A percentile compares a stretch with the other conserved stretches of the same genome.
Evolutionary conservation across 2,329 filamentous ascomycete genomes (phyloP).

Genomic region (Pezicula rhizophila): DNA sequence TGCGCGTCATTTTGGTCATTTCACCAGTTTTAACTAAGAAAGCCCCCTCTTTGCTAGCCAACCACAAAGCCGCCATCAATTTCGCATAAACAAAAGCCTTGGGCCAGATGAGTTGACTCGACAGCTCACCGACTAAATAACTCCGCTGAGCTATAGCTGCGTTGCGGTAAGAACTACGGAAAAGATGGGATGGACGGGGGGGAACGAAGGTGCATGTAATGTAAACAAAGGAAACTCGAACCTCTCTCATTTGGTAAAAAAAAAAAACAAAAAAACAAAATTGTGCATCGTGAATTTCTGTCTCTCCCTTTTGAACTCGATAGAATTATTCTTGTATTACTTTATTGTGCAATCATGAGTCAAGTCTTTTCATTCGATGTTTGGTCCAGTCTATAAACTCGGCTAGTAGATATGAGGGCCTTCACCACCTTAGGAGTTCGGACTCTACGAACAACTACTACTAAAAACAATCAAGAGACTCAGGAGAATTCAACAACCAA

Average conservation of each 20-base stretch:
- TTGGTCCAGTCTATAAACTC: no score
- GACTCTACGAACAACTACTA: neutral
- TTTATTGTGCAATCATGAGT: neutral
- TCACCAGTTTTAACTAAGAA: neutral
- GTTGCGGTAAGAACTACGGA: neutral
- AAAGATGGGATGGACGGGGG: neutral
- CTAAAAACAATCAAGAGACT: neutral
- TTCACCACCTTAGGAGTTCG: neutral
- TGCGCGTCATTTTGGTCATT: neutral
- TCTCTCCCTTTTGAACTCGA: no score
- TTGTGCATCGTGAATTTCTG: no score
- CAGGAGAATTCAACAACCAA: neutral
- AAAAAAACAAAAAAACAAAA: no score
- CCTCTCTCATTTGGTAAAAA: no score
- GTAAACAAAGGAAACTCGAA: neutral
- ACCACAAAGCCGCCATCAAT: neutral
- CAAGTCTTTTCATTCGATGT: neutral
- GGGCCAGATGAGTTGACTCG: neutral
- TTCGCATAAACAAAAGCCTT: neutral
- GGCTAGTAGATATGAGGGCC: neutral
- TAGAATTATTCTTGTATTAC: no score
- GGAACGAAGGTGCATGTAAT: neutral
- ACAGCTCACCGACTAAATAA: neutral
- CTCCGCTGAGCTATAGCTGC: neutral
- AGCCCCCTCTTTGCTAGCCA: neutral